These are phyloP conservation scores for Microstroma glucosiphilum DNA, from an alignment of 1,284 basidiomycete species.

Conservation along the genomic window DNA sequence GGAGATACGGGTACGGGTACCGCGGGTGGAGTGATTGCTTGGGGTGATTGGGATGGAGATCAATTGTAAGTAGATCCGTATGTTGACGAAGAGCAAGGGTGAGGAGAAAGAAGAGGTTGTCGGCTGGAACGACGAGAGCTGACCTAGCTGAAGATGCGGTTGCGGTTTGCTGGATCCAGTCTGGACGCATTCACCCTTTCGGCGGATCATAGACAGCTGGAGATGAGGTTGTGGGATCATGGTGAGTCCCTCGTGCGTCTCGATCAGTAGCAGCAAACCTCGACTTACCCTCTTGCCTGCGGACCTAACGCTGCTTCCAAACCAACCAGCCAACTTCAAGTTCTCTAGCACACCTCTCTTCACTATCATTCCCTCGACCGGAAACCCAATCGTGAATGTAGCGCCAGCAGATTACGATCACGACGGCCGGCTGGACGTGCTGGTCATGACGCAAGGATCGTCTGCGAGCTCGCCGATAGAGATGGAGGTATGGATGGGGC, in stretches of 20 bases:
- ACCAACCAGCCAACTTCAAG: conserved; percentile 51
- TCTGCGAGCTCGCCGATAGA: conserved; percentile 52
- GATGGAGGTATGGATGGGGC: conserved; percentile 65
- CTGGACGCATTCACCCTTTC: conserved; percentile 73
- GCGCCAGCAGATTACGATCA: conserved; percentile 89
- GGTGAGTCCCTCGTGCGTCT: conserved; percentile 20
- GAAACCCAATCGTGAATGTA: conserved; percentile 59
- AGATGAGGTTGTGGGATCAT: conserved; percentile 77
- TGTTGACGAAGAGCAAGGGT: neutral
- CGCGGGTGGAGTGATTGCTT: conserved; percentile 67
- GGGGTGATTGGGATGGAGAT: conserved; percentile 91
- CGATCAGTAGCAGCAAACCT: too few species aligned
- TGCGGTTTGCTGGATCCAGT: conserved; percentile 52
- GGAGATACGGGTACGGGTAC: conserved; percentile 41
- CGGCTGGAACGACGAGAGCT: too few species aligned
- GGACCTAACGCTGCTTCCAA: conserved; percentile 16
- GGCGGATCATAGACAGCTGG: conserved; percentile 65
- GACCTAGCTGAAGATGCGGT: too few species aligned
- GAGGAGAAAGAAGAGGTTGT: neutral
- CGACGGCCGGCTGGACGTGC: conserved; percentile 79
- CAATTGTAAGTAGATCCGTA: conserved; percentile 63
- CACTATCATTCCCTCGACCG: conserved; percentile 32
- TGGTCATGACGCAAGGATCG: conserved; percentile 63
- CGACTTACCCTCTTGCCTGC: conserved; percentile 52
- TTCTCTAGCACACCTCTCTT: conserved; percentile 58